Evolutionary conservation across 225 moss, liverwort and hornwort genomes (phyloP).

Genomic region (Physcomitrium patens): DNA sequence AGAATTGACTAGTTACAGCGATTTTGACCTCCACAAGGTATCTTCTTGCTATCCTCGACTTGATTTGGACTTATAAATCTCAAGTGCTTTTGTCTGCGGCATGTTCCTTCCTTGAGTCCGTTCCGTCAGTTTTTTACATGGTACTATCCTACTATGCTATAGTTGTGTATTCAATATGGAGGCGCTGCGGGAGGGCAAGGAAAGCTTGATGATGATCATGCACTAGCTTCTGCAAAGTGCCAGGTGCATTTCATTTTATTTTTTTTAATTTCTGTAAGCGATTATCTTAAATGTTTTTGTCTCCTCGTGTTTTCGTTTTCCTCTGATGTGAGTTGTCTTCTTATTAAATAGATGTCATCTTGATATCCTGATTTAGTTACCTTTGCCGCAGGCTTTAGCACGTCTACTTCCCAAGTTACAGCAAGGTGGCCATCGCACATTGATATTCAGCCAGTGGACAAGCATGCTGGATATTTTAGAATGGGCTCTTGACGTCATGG

Average conservation of each 20-base stretch:
- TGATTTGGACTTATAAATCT: constrained; percentile 6
- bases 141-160: constrained; percentile 27
- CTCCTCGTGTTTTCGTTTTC: too few species aligned
- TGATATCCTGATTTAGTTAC: constrained; percentile 12
- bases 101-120: neutral
- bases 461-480: constrained; percentile 96
- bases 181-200: constrained; percentile 72
- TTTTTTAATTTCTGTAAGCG: neutral
- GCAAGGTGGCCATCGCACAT: constrained; percentile 79
- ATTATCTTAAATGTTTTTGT: too few species aligned
- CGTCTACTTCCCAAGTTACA: constrained; percentile 77
- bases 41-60: constrained; percentile 19
- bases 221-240: constrained; percentile 83
- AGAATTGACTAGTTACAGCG: constrained; percentile 80
- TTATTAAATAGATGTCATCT: constrained; percentile 6
- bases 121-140: constrained; percentile 28
- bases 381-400: constrained; percentile 52
- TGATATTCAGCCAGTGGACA: constrained; percentile 99
- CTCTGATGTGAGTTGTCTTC: too few species aligned
- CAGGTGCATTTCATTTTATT: constrained; percentile 58
- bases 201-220: constrained; percentile 66
- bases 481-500: constrained; percentile 94
- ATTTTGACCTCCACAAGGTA: constrained; percentile 79
- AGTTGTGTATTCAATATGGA: constrained; percentile 82
- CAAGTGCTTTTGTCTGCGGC: constrained; percentile 14